Base-by-base conservation (phyloP, 169 alveolate genomes). In the Babesia caballi region DNA sequence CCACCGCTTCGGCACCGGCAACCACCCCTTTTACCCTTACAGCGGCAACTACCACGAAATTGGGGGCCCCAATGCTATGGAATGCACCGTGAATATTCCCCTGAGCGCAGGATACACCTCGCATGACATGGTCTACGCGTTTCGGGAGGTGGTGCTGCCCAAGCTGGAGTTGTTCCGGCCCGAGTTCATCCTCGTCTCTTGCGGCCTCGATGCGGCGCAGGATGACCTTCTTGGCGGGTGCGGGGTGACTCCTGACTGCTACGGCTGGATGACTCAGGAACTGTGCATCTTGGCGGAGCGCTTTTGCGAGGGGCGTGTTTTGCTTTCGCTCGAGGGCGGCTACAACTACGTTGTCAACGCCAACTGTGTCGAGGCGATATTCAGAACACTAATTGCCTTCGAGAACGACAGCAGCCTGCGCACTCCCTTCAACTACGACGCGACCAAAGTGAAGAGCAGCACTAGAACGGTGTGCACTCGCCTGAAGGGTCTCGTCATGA, bases 201-300 rank as follows among this genome's bases (percentile, higher is more conserved):
- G 97, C 17, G 99, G 98, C 25, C 95, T 95, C 61, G 98, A 96
- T 75, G 98, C 96, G 11, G 96, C 95, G 49, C 92, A 84, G 59
- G 82, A 52, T n/a, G 91, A 88, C 56, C 85, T 78, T 14, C 58
- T 92, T 47, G 98, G 96, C 49, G 90, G 90, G 30, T 84, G 91
- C 60, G 52, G 56, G 5, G 50, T 88, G 25, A 88, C 93, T 28
- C 96, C 94, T 70, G 92, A 88, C 28, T 95, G 94, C 46, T 96
- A 90, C 70, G 88, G 92, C 15, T 96, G 97, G 96, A 52, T 94
- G 51, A 93, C 97, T 8, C 82, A 84, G 60, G 87, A 94, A 52
- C 73, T 96, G 27, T 88, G 91, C 47, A 76, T 89, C 60, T 89
- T 95, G 15, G 98, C 98, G 27, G 95, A 95, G 66, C 73, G 74